Evolutionary conservation across 257 asterid species (phyloP), one percentile per base, ranked within the genome.

Genomic region (Anisodus acutangulus): DNA sequence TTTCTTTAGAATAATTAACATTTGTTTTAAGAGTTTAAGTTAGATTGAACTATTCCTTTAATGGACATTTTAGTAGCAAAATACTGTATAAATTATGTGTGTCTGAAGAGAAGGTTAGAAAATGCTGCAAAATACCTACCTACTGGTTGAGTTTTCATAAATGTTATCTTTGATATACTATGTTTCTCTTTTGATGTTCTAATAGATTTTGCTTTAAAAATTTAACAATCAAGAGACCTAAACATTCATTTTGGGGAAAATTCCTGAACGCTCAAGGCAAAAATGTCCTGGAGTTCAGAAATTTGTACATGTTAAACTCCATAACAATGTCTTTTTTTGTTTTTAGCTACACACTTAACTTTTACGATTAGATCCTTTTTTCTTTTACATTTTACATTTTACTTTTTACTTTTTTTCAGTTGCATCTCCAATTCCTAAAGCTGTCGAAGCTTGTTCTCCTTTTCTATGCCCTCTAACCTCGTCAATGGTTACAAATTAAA

Each of bases 41-140:
- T 85, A 70, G 88, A 54, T 71, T 70, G 81, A 62, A 55, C 35
- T 79, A 68, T 72, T 62, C 31, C 55, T 67, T 58, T 17, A 3
- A 76, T 76, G 41, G 39, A 51, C 41, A 26, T 53, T 13, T 64
- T 85, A 82, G 87, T 59, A 43, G 79, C 83, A 82, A 67, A 84
- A 78, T 59, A 81, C 82, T 87, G 92, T 87, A 88, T 85, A 71
- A 71, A 80, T 47, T 45, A 19, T 79, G 88, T 31, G 35, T 83
- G 89, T 80, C 84, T 81, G 68, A 7, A 71, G 82, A 83, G 63
- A 62, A 70, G 85, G 72, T 71, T 74, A 37, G 54, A 66, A 64
- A 53, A 22, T 83, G 66, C 83, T 86, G 57, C 37, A 35, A 17
- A 45, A 31, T 39, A 74, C 79, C 81, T 31, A 31, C 35, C 35